phyloP scores from a whole-genome alignment of 2,329 filamentous ascomycete genomes.

The Hypoxylon sp. region DNA sequence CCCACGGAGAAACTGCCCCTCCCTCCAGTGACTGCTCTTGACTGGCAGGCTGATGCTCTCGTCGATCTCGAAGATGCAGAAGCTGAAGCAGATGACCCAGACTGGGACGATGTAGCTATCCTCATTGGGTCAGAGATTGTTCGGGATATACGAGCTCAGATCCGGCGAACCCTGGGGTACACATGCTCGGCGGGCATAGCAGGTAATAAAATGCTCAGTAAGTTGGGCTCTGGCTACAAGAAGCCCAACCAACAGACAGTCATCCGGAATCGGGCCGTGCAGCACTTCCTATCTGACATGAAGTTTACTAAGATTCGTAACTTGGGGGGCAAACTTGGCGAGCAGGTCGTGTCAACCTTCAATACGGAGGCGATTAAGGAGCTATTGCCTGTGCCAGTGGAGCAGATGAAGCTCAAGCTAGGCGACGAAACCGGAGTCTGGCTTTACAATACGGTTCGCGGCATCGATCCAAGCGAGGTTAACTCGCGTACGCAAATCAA shows the following conservation, averaged over 20 bases:
- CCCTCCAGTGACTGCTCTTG: constrained; percentile 76
- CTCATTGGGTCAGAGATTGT: constrained; percentile 91
- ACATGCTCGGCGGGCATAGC: constrained; percentile 93
- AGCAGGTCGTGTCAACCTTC: constrained; percentile 85
- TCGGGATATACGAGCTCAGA: constrained; percentile 75
- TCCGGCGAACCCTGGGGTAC: constrained; percentile 81
- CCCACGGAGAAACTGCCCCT: constrained; percentile 77
- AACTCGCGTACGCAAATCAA: constrained; percentile 94
- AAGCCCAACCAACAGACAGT: constrained; percentile 96
- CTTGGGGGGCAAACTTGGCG: constrained; percentile 93
- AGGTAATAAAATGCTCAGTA: constrained; percentile 94
- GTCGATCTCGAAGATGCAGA: constrained; percentile 80
- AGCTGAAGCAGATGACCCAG: constrained; percentile 82
- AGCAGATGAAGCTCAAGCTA: constrained; percentile 81
- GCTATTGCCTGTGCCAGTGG: constrained; percentile 77
- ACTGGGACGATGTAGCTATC: constrained; percentile 96
- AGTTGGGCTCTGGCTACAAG: constrained; percentile 89
- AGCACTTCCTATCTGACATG: constrained; percentile 83
- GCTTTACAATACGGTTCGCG: constrained; percentile 87
- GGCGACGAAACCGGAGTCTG: constrained; percentile 88
- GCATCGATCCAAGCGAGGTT: constrained; percentile 88
- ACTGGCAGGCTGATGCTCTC: constrained; percentile 87
- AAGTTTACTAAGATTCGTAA: constrained; percentile 97
- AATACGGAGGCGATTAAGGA: constrained; percentile 84
- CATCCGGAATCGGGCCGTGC: constrained; percentile 86